Conservation (phyloP, 164 flowering plant genomes). For the Aristolochia contorta region DNA sequence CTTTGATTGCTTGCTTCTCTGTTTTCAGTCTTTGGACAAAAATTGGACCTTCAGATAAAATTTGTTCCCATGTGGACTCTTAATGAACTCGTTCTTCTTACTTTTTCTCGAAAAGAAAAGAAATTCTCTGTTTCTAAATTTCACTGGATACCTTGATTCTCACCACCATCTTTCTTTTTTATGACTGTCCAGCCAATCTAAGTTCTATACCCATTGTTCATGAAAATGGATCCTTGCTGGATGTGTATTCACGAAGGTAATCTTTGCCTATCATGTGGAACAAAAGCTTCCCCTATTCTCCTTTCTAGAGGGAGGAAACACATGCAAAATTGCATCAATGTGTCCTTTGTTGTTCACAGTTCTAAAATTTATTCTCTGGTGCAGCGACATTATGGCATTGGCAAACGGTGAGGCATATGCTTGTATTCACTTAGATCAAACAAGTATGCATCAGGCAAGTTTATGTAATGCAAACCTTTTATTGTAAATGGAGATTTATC, state of each 20-base stretch:
- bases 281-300: not conserved
- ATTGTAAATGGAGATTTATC: not conserved
- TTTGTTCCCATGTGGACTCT: too few relatives aligned
- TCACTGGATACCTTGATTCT: too few relatives aligned
- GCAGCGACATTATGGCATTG: constrained; percentile 28
- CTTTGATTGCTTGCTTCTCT: too few relatives aligned
- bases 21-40: too few relatives aligned
- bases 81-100: too few relatives aligned
- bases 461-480: not conserved
- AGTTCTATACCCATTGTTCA: constrained; percentile 24
- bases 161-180: too few relatives aligned
- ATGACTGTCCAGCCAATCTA: constrained; percentile 11
- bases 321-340: not conserved
- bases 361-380: constrained; percentile 4
- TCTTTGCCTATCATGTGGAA: not conserved
- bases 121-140: too few relatives aligned
- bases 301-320: not conserved
- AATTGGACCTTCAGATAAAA: too few relatives aligned
- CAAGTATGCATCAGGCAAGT: constrained; percentile 22
- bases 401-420: constrained; percentile 24
- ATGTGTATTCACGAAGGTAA: constrained; percentile 25
- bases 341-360: not conserved
- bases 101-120: too few relatives aligned
- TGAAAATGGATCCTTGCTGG: constrained; percentile 23
- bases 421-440: constrained; percentile 21